Base-by-base conservation (phyloP, 208 protist genomes). In the Leishmania tropica region DNA sequence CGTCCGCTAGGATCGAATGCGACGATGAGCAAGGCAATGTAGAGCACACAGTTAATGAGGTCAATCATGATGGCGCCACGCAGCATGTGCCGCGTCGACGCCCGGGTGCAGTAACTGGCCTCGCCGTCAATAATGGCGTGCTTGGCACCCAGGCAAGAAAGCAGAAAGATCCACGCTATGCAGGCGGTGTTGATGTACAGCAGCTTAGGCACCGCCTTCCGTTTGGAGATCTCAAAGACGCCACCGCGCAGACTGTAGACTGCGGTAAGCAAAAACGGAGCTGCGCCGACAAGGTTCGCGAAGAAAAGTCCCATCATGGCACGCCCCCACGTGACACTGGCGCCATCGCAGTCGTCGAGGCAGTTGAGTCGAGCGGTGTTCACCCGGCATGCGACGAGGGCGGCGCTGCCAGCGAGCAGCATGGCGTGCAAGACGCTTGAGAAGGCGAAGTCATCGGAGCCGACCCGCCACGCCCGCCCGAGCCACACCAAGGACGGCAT, bases 401-500 rank as follows among this genome's bases (percentile, higher is more conserved):
- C 62, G 19, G 70, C 85, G 76, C 73, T 81, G 2, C 75, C 54
- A 42, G 85, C 2, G 54, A 85, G 73, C 58, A 96, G 24, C 7
- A 79, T 51, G 21, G 90, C 87, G 79, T 89, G 90, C 31, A 92
- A 76, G 1, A 90, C 13, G 58, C 94, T 90, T 4, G 90, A 93
- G 70, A 95, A 91, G 72, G 72, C 81, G 79, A 96, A 96, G 81
- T 96, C 93, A 80, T 97, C 95, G 21, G 93, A 70, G 62, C 75
- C 90, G 11, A 90, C 87, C 19, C 93, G 89, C 93, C 95, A 97
- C 37, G 87, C 85, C 24, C 95, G 92, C 45, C 91, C 85, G 64
- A 81, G 91, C 89, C 93, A 96, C n/a, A 81, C 58, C 67, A 97
- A 79, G 0, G 95, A 84, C 8, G 95, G 95, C 95, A 97, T 97